Conservation (phyloP, 306 rosid species). For the Begonia masoniana region DNA sequence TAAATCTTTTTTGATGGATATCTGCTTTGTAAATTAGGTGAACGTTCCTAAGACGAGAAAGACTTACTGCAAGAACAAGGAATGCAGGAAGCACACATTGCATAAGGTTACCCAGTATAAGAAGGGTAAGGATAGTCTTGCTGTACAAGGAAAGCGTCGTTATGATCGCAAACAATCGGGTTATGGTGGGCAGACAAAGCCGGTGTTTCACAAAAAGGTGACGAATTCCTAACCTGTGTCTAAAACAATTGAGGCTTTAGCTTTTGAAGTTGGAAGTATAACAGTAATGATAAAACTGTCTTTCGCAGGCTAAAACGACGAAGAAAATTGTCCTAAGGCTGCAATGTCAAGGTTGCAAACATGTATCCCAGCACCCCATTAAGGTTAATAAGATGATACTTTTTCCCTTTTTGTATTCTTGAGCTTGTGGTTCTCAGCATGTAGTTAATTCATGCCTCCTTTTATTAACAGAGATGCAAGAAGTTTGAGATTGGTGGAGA, state of each 20-base stretch:
- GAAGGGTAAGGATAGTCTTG: conserved; percentile 33
- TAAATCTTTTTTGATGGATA: too few relatives aligned
- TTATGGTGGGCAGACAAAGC: conserved; percentile 29
- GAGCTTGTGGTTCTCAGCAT: too few relatives aligned
- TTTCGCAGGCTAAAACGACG: conserved; percentile 21
- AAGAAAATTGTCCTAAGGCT: conserved; percentile 29
- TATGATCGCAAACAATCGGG: conserved; percentile 29
- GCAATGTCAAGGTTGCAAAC: conserved; percentile 23
- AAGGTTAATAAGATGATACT: conserved; percentile 11
- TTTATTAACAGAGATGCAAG: background rate
- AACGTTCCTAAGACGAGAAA: conserved; percentile 37
- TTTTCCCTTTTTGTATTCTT: too few relatives aligned
- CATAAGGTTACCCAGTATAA: conserved; percentile 41
- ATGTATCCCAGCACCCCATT: conserved; percentile 28
- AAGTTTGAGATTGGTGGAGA: conserved; percentile 21
- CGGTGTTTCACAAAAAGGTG: conserved; percentile 27
- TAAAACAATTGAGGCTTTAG: background rate
- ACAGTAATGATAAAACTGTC: too few relatives aligned
- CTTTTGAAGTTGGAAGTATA: too few relatives aligned
- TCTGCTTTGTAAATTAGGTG: conserved; percentile 12
- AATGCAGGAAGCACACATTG: conserved; percentile 39
- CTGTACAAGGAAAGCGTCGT: conserved; percentile 28
- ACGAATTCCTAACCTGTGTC: background rate
- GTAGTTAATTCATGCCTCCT: too few relatives aligned
- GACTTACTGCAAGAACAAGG: conserved; percentile 38